Evolutionary conservation across 1,284 basidiomycete species (phyloP).

Genomic region (Cutaneotrichosporon sp.): DNA sequence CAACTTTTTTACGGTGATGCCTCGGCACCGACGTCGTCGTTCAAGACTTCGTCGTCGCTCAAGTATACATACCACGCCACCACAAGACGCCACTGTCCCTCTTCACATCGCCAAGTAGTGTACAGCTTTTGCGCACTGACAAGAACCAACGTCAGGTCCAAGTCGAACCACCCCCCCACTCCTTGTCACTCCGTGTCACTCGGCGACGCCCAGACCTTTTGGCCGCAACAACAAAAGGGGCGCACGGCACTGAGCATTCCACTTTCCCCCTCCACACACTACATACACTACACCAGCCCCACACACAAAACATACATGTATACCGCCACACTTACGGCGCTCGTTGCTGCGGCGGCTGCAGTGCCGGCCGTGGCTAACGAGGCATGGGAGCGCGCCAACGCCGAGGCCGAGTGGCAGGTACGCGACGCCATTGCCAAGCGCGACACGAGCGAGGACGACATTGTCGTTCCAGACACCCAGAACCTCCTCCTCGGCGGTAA

Average conservation of each 20-base stretch:
- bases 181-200: no score
- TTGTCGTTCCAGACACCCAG: background rate
- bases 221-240: no score
- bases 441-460: background rate
- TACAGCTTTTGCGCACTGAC: no score
- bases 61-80: background rate
- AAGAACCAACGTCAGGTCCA: no score
- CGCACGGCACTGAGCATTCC: background rate
- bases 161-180: background rate
- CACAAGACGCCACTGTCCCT: background rate
- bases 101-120: no score
- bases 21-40: no score
- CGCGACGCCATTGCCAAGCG: background rate
- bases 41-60: no score
- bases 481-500: slow-evolving; percentile 7
- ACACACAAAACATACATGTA: background rate
- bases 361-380: background rate
- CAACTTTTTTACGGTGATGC: no score
- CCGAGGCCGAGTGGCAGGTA: background rate
- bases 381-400: background rate
- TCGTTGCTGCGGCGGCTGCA: slow-evolving; percentile 1
- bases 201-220: no score
- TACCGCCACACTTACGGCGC: background rate
- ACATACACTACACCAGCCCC: background rate
- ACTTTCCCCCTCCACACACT: background rate